Evolutionary conservation across 306 rosid genomes (phyloP), one percentile per base, ranked within the genome.

Genomic region (Coriaria nepalensis): DNA sequence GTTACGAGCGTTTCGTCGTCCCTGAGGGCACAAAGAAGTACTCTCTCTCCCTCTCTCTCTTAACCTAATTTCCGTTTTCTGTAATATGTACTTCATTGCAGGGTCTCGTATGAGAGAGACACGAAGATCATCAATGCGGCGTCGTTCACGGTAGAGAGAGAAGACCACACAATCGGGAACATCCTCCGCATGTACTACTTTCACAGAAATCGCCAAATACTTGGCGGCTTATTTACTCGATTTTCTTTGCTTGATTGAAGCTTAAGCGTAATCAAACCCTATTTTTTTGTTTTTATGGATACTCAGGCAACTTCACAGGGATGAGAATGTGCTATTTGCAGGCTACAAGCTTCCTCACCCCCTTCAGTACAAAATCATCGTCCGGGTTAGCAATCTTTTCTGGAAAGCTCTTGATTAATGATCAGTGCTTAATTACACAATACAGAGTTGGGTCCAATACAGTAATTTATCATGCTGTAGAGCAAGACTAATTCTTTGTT

Each of bases 291-390:
- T 42, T 37, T 5, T 8, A 5, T 45, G 38, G 15, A 6, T 46
- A 5, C 48, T 52, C 76, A 83, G 95, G 95, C 96, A 88, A 62
- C 61, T 88, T 6, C 95, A 88, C 54, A 73, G 83, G 56, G 95
- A 83, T 39, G 79, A 83, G 5, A 88, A 72, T 63, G 96, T 88
- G 32, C 46, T 88, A 9, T 88, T 88, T 32, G 88, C 93, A 35
- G 97, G 84, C 13, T 88, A 88, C 86, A 79, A 81, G 80, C 93
- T 88, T 64, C 90, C 95, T 43, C 95, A 84, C 43, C 97, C 97
- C 47, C 95, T 88, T 32, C 78, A 84, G 78, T 88, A 88, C 84
- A 84, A 79, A 76, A 81, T 84, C 37, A 60, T 77, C 40, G 68
- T 88, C 40, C 80, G 95, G 97, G 96, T 87, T 53, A 67, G 84